A percentile compares a stretch with the other conserved stretches of the same genome.
These are phyloP conservation scores for Citrus mangshanensis DNA, from an alignment of 345 rosid species.

Conservation along the genomic window DNA sequence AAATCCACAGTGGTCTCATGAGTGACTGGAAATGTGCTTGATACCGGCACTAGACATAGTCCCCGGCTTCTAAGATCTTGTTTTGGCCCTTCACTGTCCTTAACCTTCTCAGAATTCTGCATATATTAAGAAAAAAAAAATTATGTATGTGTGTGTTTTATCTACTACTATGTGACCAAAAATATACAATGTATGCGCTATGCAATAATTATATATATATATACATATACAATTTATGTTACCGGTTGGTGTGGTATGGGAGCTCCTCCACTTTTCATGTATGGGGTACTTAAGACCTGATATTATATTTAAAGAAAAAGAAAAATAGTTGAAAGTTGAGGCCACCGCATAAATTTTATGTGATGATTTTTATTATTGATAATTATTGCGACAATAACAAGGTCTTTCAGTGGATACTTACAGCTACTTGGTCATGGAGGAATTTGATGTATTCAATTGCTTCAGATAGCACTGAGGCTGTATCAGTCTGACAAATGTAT, in stretches of 20 bases:
- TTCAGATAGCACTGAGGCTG: constrained; percentile 99
- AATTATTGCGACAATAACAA: constrained; percentile 9
- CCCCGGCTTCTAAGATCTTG: constrained; percentile 94
- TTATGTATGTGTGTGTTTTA: neutral
- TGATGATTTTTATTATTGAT: constrained; percentile 12
- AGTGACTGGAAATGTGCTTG: constrained; percentile 85
- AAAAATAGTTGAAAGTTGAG: constrained; percentile 1
- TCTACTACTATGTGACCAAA: neutral
- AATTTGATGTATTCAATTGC: constrained; percentile 96
- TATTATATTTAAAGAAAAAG: neutral
- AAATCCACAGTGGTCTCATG: constrained; percentile 78
- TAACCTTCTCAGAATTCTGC: constrained; percentile 55
- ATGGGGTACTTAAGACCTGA: constrained; percentile 86
- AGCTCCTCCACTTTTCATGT: constrained; percentile 91
- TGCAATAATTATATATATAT: too few relatives aligned
- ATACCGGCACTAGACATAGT: constrained; percentile 82
- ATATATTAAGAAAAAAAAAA: neutral
- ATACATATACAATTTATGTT: constrained; percentile 1
- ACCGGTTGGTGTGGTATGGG: constrained; percentile 81
- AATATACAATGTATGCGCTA: neutral
- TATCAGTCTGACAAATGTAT: constrained; percentile 72
- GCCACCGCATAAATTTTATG: neutral
- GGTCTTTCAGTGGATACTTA: constrained; percentile 41
- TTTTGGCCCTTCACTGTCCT: constrained; percentile 60
- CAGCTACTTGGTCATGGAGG: constrained; percentile 87